These are phyloP conservation scores for Domatiomyces catenatus DNA, from an alignment of 2,329 filamentous ascomycete species.

Conservation along the genomic window DNA sequence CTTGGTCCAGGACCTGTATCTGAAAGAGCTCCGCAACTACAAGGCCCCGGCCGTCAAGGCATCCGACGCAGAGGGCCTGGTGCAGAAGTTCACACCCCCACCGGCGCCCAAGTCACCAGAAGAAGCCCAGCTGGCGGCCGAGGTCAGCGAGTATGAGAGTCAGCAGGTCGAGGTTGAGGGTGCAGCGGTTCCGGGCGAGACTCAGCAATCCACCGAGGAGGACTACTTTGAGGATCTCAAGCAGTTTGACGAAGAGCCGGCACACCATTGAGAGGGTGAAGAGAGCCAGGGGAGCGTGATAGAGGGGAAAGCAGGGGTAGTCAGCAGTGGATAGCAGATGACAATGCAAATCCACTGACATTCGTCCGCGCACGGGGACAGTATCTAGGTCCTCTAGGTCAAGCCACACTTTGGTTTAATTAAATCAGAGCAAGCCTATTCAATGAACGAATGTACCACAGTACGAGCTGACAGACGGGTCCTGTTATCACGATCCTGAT, in stretches of 20 bases:
- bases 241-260: constrained; percentile 42
- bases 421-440: too few relatives aligned
- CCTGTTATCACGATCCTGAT: too few relatives aligned
- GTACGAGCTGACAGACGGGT: too few relatives aligned
- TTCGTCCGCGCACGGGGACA: too few relatives aligned
- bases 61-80: constrained; percentile 74
- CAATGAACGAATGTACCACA: too few relatives aligned
- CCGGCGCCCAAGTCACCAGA: constrained; percentile 77
- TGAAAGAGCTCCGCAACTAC: constrained; percentile 90
- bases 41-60: constrained; percentile 74
- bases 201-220: constrained; percentile 43
- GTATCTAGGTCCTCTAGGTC: too few relatives aligned
- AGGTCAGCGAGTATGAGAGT: constrained; percentile 84
- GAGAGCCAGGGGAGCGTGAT: neutral
- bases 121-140: constrained; percentile 81
- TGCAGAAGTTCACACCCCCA: constrained; percentile 72
- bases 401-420: too few relatives aligned
- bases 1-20: constrained; percentile 93
- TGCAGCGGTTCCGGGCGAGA: constrained; percentile 49
- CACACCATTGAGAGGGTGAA: constrained; percentile 14
- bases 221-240: constrained; percentile 64
- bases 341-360: neutral
- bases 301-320: neutral
- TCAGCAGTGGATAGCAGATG: neutral
- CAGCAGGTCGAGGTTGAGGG: constrained; percentile 93